Conservation (phyloP, 2,329 filamentous ascomycete species). For the Sporothrix sp. region DNA sequence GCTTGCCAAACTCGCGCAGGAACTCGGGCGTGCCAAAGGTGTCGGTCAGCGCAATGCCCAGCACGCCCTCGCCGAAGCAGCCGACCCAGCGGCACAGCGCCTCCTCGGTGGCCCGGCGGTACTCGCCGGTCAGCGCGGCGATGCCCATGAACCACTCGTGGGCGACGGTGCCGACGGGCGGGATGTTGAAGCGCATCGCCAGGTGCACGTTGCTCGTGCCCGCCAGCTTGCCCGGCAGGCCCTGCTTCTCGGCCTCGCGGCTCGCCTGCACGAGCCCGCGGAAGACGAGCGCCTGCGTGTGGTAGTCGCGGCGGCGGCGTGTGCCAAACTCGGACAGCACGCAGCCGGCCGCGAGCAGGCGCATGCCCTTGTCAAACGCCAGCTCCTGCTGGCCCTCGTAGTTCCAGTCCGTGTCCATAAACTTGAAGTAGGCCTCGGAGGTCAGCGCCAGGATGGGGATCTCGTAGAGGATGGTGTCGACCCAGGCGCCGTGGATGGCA, state of each 20-base stretch:
- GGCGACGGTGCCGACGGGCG: conserved; percentile 77
- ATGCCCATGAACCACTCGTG: conserved; percentile 99
- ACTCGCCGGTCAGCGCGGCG: conserved; percentile 80
- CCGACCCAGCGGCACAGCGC: conserved; percentile 82
- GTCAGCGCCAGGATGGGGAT: conserved; percentile 87
- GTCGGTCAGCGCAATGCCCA: conserved; percentile 86
- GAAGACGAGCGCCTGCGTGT: conserved; percentile 88
- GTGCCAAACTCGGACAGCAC: conserved; percentile 91
- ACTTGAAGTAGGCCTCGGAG: conserved; percentile 95
- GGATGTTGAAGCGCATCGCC: conserved; percentile 81
- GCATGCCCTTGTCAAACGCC: conserved; percentile 70
- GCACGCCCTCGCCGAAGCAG: conserved; percentile 75
- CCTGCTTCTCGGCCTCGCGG: conserved; percentile 55
- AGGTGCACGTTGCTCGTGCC: conserved; percentile 97
- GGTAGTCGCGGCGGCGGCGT: conserved; percentile 79
- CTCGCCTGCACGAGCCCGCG: conserved; percentile 72
- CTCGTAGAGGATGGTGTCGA: conserved; percentile 95
- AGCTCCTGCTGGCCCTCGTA: conserved; percentile 79
- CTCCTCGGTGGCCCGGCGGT: conserved; percentile 72
- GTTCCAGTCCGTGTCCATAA: conserved; percentile 87
- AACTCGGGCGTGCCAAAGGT: conserved; percentile 92
- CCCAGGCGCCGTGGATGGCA: conserved; percentile 72
- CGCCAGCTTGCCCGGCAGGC: conserved; percentile 61
- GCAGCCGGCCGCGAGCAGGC: conserved; percentile 72
- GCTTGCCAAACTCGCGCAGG: conserved; percentile 69